Base-by-base conservation (phyloP, 2,329 filamentous ascomycete genomes). In the Orbilia blumenaviensis region DNA sequence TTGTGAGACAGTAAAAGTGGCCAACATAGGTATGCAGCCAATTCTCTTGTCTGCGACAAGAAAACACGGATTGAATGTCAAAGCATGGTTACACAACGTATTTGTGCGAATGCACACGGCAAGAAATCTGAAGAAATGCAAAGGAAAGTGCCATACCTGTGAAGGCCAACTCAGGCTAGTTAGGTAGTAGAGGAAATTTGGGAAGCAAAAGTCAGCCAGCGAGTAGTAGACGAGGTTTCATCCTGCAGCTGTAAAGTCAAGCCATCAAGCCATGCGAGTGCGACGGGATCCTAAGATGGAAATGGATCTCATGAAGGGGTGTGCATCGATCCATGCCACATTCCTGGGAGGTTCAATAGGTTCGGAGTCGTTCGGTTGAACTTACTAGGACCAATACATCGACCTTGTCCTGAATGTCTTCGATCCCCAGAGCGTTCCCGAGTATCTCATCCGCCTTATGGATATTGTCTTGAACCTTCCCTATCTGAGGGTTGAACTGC, bases 381-480 rank as follows among this genome's bases (percentile, higher is more conserved):
- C 94, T 93, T 0, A 92, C 90, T 81, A 94, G 84, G 81, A 94
- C 92, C 0, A 92, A 91, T 0, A 94, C 83, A 0, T 94, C 88
- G 0, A 95, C 84, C 29, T 94, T 85, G 80, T 93, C 90, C 0
- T 94, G 79, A 25, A 68, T 42, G 41, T 52, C 71, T n/a, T 86
- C 83, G 0, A 86, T 83, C 0, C 85, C 83, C 4, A 85, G 83
- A 0, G 87, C 86, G 25, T 81, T 84, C 16, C 83, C 85, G 9
- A 94, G 83, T 2, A 94, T 85, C 0, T 85, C 82, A 78, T 93
- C 89, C 76, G 91, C 91, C 16, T 86, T 86, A 78, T 86, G 87
- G 50, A 94, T 85, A 78, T 94, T 94, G 77, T 90, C 88, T 79
- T 91, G 84, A 34, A 92, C 83, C 66, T 91, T 87, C 61, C 90